Evolutionary conservation across 805 yeast genomes (phyloP), one percentile per base, ranked within the genome.

Genomic region (Kodamaea lidongshanica): DNA sequence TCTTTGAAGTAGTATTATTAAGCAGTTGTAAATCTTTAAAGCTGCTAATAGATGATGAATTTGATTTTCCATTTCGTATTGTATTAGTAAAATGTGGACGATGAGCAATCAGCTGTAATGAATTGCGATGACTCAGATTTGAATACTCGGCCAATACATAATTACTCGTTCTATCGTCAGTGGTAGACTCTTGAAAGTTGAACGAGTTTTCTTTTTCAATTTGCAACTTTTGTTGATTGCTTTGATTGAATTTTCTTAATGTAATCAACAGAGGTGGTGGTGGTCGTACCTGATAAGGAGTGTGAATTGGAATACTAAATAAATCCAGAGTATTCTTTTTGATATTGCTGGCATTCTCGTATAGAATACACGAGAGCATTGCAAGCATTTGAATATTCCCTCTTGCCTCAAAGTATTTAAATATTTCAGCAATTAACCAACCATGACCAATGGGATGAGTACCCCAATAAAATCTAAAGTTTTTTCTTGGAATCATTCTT

Each of bases 381-480:
- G 94, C 95, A 14, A 88, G 59, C 95, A 89, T 85, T 52, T 89
- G 96, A 16, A 85, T 56, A 45, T 89, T 80, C 2, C 78, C 75
- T 23, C 64, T 47, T 19, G 45, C 56, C 43, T 79, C 92, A 48
- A 78, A 86, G 43, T 79, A 78, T 1, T 52, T 47, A 46, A 88
- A 63, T 22, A 86, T 60, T 36, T 74, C 72, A 15, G 65, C 65
- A 0, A 85, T 65, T 13, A 85, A 58, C 82, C 85, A 74, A 8
- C 65, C 42, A 22, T 76, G 67, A 1, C 94, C 95, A 50, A 79
- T 72, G 0, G 87, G 88, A 50, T 84, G 94, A 4, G 70, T 56
- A 0, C 89, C 89, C 96, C 96, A 88, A 34, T 68, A 72, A 37
- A 74, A 72, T 44, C 54, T 40, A 24, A 44, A 44, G 11, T 36